Conservation (phyloP, 116 monocot genomes). For the Posidonia oceanica region DNA sequence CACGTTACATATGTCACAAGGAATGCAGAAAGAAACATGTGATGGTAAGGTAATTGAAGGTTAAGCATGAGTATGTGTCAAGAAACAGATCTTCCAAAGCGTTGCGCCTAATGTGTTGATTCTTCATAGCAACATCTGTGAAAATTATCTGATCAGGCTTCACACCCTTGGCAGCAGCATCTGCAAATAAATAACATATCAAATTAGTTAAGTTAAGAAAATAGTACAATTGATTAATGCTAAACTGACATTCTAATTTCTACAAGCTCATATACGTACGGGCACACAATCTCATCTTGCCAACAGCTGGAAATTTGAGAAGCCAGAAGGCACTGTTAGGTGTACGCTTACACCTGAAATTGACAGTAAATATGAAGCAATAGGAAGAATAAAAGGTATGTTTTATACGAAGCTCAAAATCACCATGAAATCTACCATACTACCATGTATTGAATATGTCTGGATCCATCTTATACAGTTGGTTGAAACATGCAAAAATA, state of each 20-base stretch:
- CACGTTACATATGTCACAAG: too few species aligned
- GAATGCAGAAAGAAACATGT: slow-evolving; percentile 45
- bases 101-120: slow-evolving; percentile 87
- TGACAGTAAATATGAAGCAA: background rate
- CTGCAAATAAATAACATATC: slow-evolving; percentile 18
- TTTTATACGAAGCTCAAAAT: background rate
- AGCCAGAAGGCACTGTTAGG: slow-evolving; percentile 94
- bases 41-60: too few species aligned
- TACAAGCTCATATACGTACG: slow-evolving; percentile 28
- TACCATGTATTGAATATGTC: slow-evolving; percentile 92
- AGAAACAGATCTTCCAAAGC: slow-evolving; percentile 84
- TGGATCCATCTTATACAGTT: slow-evolving; percentile 96
- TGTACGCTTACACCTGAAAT: slow-evolving; percentile 80
- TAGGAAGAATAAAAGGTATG: background rate
- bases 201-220: background rate
- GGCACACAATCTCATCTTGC: slow-evolving; percentile 68
- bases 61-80: slow-evolving; percentile 41
- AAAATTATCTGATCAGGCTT: slow-evolving; percentile 85
- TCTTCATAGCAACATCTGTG: slow-evolving; percentile 89
- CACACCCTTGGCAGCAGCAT: slow-evolving; percentile 80
- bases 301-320: slow-evolving; percentile 84
- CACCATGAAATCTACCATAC: background rate
- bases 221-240: background rate
- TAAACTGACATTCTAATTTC: background rate
- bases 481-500: slow-evolving; percentile 96